Evolutionary conservation across 306 rosid genomes (phyloP), one percentile per base, ranked within the genome.

Genomic region (Fragaria vesca): DNA sequence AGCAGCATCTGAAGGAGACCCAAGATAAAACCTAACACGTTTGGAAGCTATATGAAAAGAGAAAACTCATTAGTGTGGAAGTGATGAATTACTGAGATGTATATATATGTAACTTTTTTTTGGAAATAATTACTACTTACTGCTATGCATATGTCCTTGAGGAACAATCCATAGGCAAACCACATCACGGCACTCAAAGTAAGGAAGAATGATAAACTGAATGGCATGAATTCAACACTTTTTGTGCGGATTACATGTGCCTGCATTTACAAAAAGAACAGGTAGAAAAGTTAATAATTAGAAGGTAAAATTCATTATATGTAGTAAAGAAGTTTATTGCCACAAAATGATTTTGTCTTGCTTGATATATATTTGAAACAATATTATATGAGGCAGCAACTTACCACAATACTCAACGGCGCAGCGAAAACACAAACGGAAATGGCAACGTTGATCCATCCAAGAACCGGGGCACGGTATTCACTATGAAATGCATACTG

Each of bases 161-260:
- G 89, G 60, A 88, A 78, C 48, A 90, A 80, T 30, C 98, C 99
- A 51, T 93, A 93, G 11, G 87, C 88, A 57, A 96, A 93, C 99
- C 98, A 96, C 88, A 85, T 84, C 4, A 86, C 24, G 18, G 98
- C 97, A 72, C 99, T 96, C 80, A 96, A 55, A 40, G 99, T 91
- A 16, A 91, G 94, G 66, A 88, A 91, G 52, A 96, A 88, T 8
- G 98, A 93, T 21, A 96, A 57, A 18, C 73, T 71, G 83, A 93
- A 91, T 21, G 98, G 94, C 97, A 93, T 93, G 57, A 86, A 93
- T 43, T 96, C 97, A 0, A 96, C 91, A 51, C 99, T 96, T 73
- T 78, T 91, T 4, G 98, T 87, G 36, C 90, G 69, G 47, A 96
- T 87, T 3, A 96, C 99, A 61, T 81, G 94, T 50, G 93, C 90